phyloP scores from a whole-genome alignment of 2,329 filamentous ascomycete genomes.

The Claviceps pazoutovae region DNA sequence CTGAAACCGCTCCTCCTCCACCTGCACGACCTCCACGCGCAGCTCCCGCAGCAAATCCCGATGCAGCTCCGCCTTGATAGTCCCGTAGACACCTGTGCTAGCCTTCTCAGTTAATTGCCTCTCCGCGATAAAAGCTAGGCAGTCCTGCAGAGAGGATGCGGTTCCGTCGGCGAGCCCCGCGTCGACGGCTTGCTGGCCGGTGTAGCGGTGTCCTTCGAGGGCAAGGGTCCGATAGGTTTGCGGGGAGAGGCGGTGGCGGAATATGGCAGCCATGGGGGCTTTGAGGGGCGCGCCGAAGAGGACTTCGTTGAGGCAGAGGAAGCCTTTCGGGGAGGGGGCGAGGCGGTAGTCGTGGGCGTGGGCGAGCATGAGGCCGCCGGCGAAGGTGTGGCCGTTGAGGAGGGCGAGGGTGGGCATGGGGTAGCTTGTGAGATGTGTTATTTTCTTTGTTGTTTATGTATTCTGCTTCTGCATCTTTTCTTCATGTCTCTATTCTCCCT shows the following conservation, averaged over 20 bases:
- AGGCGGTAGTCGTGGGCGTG: constrained; percentile 78
- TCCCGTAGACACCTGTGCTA: constrained; percentile 52
- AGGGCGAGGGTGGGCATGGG: constrained; percentile 75
- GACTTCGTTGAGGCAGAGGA: constrained; percentile 67
- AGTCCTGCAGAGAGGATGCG: constrained; percentile 42
- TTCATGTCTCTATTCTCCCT: neutral
- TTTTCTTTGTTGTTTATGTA: neutral
- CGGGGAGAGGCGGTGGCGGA: constrained; percentile 51
- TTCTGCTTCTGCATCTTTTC: neutral
- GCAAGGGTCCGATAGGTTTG: constrained; percentile 49
- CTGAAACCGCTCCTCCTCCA: constrained; percentile 35
- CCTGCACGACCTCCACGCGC: constrained; percentile 34
- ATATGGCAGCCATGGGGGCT: constrained; percentile 60
- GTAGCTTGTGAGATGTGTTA: constrained; percentile 62
- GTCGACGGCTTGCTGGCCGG: constrained; percentile 46
- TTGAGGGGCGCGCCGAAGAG: constrained; percentile 66
- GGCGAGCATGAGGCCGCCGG: constrained; percentile 56
- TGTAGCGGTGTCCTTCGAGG: constrained; percentile 59
- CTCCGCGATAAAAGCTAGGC: constrained; percentile 43
- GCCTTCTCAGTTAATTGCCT: constrained; percentile 47
- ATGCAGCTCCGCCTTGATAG: constrained; percentile 66
- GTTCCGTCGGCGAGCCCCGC: constrained; percentile 55
- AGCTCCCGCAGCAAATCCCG: constrained; percentile 47
- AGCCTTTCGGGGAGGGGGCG: constrained; percentile 57
- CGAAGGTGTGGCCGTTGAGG: constrained; percentile 69